These are phyloP conservation scores for Fagopyrum tataricum DNA, from an alignment of 148 eudicot species.

Conservation along the genomic window DNA sequence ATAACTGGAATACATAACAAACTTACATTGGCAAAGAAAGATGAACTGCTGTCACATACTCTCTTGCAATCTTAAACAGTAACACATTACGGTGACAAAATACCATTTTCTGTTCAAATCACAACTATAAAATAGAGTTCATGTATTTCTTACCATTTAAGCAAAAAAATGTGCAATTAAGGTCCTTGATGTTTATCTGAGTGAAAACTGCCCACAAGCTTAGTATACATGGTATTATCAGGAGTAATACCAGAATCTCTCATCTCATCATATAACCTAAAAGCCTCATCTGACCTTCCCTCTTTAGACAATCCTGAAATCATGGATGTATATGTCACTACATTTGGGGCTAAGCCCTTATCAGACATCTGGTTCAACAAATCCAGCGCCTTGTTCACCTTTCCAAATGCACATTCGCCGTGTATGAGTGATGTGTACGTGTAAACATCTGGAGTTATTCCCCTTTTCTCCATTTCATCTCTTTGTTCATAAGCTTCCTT, in stretches of 20 bases:
- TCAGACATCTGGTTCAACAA: slow-evolving; percentile 59
- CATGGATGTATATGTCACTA: slow-evolving; percentile 57
- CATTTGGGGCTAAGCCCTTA: slow-evolving; percentile 35
- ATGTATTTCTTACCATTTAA: neutral
- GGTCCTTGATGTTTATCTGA: slow-evolving; percentile 12
- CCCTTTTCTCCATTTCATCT: slow-evolving; percentile 51
- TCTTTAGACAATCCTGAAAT: slow-evolving; percentile 68
- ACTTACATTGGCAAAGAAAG: too few relatives aligned
- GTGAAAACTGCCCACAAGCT: slow-evolving; percentile 77
- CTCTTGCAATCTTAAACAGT: too few relatives aligned
- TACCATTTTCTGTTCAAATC: neutral
- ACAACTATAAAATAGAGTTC: neutral
- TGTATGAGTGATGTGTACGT: slow-evolving; percentile 70
- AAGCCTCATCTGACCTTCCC: slow-evolving; percentile 80
- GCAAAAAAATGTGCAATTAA: neutral
- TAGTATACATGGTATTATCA: slow-evolving; percentile 53
- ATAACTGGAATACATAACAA: too few relatives aligned
- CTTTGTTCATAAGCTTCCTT: slow-evolving; percentile 52
- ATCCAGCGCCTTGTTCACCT: slow-evolving; percentile 46
- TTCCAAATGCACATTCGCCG: slow-evolving; percentile 62
- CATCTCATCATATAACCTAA: slow-evolving; percentile 74
- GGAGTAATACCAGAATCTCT: slow-evolving; percentile 59
- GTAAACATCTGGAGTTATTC: slow-evolving; percentile 52
- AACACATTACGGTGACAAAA: neutral
- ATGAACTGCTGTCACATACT: neutral